These are phyloP conservation scores for Naematelia aurantialba DNA, from an alignment of 768 basidiomycete species.

Conservation along the genomic window DNA sequence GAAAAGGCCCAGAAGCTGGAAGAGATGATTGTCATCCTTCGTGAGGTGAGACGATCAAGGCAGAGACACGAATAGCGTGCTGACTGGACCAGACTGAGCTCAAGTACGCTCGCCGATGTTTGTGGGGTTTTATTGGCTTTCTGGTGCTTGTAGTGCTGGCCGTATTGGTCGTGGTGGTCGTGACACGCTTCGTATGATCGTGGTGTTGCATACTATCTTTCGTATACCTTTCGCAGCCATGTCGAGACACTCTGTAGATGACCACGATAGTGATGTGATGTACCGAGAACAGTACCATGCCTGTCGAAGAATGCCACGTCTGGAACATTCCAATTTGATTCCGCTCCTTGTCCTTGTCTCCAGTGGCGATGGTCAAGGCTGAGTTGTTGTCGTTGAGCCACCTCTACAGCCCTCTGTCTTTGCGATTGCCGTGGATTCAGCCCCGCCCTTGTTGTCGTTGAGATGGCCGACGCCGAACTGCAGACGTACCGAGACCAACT, in stretches of 20 bases:
- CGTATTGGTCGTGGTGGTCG: slow-evolving; percentile 20
- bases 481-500: slow-evolving; percentile 49
- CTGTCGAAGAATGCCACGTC: too few species aligned
- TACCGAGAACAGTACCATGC: too few species aligned
- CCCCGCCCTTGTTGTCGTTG: not conserved
- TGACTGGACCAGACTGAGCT: slow-evolving; percentile 45
- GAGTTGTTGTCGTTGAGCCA: too few species aligned
- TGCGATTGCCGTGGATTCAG: not conserved
- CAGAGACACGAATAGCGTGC: too few species aligned
- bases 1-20: slow-evolving; percentile 40
- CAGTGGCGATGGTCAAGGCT: too few species aligned
- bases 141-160: slow-evolving; percentile 12
- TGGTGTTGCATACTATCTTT: too few species aligned
- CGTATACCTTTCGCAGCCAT: too few species aligned
- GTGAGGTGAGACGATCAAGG: slow-evolving; percentile 41
- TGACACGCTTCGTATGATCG: not conserved
- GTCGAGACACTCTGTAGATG: too few species aligned
- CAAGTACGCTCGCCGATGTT: slow-evolving; percentile 39
- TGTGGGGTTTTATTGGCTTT: slow-evolving; percentile 24
- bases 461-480: slow-evolving; percentile 40
- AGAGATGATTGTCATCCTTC: slow-evolving; percentile 42
- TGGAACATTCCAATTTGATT: too few species aligned
- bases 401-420: too few species aligned
- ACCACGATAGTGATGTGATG: too few species aligned
- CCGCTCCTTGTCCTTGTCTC: too few species aligned